Conservation (phyloP, 2,329 filamentous ascomycete genomes). For the Aspergillus sp. region DNA sequence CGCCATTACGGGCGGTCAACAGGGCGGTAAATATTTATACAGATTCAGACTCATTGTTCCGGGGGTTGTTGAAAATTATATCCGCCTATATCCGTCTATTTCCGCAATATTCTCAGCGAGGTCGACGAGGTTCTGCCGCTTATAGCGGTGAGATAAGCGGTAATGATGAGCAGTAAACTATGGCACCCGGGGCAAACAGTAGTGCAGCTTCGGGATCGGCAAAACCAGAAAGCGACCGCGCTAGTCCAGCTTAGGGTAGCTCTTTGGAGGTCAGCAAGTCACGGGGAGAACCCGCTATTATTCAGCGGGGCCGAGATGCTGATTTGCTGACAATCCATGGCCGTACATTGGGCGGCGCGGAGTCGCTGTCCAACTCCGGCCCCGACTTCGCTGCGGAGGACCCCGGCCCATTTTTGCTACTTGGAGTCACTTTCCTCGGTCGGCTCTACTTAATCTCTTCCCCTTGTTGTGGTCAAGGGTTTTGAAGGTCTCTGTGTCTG, state of each 20-base stretch:
- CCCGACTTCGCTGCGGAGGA: slow-evolving; percentile 11
- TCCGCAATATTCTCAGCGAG: too few species aligned
- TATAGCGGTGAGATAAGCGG: too few species aligned
- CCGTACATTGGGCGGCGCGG: slow-evolving; percentile 6
- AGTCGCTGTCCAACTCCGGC: slow-evolving; percentile 8
- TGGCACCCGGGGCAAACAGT: too few species aligned
- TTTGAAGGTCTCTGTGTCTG: background rate
- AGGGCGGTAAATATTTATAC: too few species aligned
- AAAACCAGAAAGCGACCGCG: background rate
- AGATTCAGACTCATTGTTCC: too few species aligned
- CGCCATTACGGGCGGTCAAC: too few species aligned
- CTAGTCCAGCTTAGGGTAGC: background rate
- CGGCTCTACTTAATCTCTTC: slow-evolving; percentile 1
- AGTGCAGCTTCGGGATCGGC: background rate
- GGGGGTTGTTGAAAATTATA: too few species aligned
- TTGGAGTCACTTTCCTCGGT: slow-evolving; percentile 4
- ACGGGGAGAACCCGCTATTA: background rate
- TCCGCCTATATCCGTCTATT: too few species aligned
- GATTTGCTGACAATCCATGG: slow-evolving; percentile 9
- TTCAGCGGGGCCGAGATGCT: background rate
- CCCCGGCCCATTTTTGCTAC: slow-evolving; percentile 7
- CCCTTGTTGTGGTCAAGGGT: background rate
- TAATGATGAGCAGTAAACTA: too few species aligned
- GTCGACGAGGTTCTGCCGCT: too few species aligned
- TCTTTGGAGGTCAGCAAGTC: background rate